Base-by-base conservation (phyloP, 75 land plant species). In the Isoetes taiwanensis region DNA sequence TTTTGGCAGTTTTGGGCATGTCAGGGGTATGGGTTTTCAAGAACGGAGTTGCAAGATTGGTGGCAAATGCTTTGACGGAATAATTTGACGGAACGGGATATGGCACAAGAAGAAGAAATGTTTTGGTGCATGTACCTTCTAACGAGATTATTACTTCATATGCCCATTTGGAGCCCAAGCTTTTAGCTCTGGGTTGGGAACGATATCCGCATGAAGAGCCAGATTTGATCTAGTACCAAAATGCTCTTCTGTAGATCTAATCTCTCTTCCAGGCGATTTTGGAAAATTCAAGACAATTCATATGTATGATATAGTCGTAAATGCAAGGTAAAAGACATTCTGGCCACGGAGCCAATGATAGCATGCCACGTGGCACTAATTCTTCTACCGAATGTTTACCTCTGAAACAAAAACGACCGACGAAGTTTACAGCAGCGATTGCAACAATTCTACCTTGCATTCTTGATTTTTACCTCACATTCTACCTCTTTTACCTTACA, bases 1-100 rank as follows among this genome's bases (percentile, higher is more conserved):
- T n/a, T n/a, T n/a, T n/a, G n/a, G n/a, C n/a, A n/a, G n/a, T n/a
- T n/a, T n/a, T n/a, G n/a, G n/a, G n/a, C n/a, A 82, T 82, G 85
- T 65, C 79, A 1, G 85, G 85, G 5, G 85, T 82, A 63, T 82
- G 82, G 82, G 64, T 76, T 25, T 82, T 82, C 74, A 78, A 73
- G 66, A 71, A 76, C 32, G 85, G 85, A 4, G 82, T 79, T 30
- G 56, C 75, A 0, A 65, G 66, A 28, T 68, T 77, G 14, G 78
- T 80, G 25, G 65, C 64, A 52, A 72, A 80, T 33, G 74, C 79
- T 35, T 48, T 34, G 24, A 73, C 56, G 37, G 68, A 66, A 30
- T 42, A 68, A 27, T 12, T 39, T 28, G 59, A 72, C n/a, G 58
- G 37, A 2, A 27, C 21, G 46, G 31, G 58, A 34, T 25, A 35